A percentile compares a stretch with the other conserved stretches of the same genome.
Evolutionary conservation across 805 yeast species (phyloP).

Genomic region (Huiozyma naganishii): DNA sequence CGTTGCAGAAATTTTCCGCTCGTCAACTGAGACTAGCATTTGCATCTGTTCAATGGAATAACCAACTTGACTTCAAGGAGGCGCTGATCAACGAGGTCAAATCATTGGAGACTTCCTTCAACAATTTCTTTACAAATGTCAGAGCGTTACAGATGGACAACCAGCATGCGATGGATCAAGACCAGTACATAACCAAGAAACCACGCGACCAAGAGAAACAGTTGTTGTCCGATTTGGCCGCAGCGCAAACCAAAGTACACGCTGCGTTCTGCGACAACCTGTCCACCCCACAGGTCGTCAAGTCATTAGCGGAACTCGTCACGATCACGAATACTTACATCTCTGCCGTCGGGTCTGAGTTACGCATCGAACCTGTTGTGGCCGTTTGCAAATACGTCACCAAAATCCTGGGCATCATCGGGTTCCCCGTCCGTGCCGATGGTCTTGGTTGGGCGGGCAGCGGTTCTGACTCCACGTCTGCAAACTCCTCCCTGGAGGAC

Average conservation of each 20-base stretch:
- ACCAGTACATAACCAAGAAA: conserved; percentile 52
- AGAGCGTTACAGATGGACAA: conserved; percentile 69
- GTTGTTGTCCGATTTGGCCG: conserved; percentile 39
- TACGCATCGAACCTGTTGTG: conserved; percentile 55
- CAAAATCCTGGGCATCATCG: conserved; percentile 58
- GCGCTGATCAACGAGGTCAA: conserved; percentile 65
- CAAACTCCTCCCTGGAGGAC: conserved; percentile 42
- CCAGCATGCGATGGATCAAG: conserved; percentile 29
- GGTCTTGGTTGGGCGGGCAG: conserved; percentile 69
- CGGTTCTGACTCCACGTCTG: conserved; percentile 17
- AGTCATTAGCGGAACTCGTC: conserved; percentile 55
- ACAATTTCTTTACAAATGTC: conserved; percentile 79
- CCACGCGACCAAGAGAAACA: conserved; percentile 43
- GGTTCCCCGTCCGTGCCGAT: conserved; percentile 63
- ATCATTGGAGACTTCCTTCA: conserved; percentile 60
- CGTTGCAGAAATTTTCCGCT: conserved; percentile 55
- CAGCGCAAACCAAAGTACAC: conserved; percentile 52
- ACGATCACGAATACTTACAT: conserved; percentile 66
- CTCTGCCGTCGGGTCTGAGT: conserved; percentile 36
- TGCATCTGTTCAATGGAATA: conserved; percentile 87
- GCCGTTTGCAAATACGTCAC: conserved; percentile 62
- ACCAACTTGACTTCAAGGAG: conserved; percentile 85
- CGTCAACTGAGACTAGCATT: conserved; percentile 87
- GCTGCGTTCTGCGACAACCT: conserved; percentile 82
- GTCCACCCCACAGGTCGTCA: conserved; percentile 65